phyloP scores from a whole-genome alignment of 345 rosid genomes.

The Erodium maritimum region DNA sequence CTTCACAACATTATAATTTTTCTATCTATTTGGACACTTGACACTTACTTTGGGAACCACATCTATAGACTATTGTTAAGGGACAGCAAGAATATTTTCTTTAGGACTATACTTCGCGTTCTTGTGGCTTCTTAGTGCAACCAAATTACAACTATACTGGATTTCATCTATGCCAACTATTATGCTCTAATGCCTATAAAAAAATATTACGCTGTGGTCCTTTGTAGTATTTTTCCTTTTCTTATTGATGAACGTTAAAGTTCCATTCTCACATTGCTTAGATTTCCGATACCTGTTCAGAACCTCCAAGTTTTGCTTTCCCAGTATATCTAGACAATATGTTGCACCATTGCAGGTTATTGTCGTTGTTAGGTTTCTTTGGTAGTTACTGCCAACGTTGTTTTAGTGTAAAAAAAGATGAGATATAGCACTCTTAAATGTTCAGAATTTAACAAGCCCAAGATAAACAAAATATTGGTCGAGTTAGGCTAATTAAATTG shows the following conservation, averaged over 20 bases:
- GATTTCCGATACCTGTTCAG: not conserved
- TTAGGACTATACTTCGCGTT: not conserved
- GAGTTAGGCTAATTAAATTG: not conserved
- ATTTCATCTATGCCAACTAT: not conserved
- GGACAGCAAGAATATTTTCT: not conserved
- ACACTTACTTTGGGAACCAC: not conserved
- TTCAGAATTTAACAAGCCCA: not conserved
- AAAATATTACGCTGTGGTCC: not conserved
- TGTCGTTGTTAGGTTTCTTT: not conserved
- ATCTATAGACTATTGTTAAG: not conserved
- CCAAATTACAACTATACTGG: not conserved
- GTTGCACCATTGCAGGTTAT: not conserved
- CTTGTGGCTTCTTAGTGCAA: not conserved
- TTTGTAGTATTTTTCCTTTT: not conserved
- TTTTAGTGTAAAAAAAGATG: too few relatives aligned
- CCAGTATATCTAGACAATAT: not conserved
- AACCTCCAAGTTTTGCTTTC: not conserved
- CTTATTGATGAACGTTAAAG: not conserved
- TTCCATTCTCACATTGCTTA: not conserved
- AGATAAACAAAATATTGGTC: too few relatives aligned
- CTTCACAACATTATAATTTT: too few relatives aligned
- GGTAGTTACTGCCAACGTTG: not conserved
- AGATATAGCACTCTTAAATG: not conserved
- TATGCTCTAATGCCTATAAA: not conserved
- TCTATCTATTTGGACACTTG: not conserved